Evolutionary conservation across 768 basidiomycete species (phyloP), one percentile per base, ranked within the genome.

Genomic region (Kwoniella europaea): DNA sequence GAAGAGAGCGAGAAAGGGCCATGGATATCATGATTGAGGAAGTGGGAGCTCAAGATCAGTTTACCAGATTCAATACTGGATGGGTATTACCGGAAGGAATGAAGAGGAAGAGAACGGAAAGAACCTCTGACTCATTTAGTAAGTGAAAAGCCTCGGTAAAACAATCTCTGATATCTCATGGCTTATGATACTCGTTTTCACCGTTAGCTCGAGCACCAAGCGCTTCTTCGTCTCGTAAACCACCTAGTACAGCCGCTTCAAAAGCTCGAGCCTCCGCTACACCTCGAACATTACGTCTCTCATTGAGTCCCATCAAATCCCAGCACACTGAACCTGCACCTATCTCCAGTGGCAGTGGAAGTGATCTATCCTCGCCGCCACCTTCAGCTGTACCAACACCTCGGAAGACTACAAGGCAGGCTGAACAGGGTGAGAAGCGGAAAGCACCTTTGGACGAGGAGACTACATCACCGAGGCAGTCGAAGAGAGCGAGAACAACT

Each of bases 41-140:
- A 53, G 88, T 95, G 42, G 91, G 91, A 78, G 87, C 88, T 54
- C 87, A 88, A 65, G 88, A 88, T 54, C 90, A 90, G 20, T 97
- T 96, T 86, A 88, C 86, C 78, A 83, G 90, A 84, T 96, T 96
- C 84, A 90, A 97, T 69, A 86, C 86, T 24, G 94, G 94, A 0
- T 95, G 93, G 93, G 92, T 96, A 9, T 84, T 95, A 15, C 91
- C 92, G 24, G 86, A 89, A 2, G 91, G 91, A 43, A 88, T 89
- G 63, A 88, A 88, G 73, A 87, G 93, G 42, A 88, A 89, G 41
- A 89, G 76, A 63, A 85, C 86, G 50, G 82, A 81, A n/a, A 75
- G 86, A 43, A 88, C 89, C 7, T 65, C 73, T 20, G 72, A 68
- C 20, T 54, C 67, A 35, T 29, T 46, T 12, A 52, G 67, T 68